These are phyloP conservation scores for Pelargonium fulgidum DNA, from an alignment of 441 rosid species.

Conservation along the genomic window DNA sequence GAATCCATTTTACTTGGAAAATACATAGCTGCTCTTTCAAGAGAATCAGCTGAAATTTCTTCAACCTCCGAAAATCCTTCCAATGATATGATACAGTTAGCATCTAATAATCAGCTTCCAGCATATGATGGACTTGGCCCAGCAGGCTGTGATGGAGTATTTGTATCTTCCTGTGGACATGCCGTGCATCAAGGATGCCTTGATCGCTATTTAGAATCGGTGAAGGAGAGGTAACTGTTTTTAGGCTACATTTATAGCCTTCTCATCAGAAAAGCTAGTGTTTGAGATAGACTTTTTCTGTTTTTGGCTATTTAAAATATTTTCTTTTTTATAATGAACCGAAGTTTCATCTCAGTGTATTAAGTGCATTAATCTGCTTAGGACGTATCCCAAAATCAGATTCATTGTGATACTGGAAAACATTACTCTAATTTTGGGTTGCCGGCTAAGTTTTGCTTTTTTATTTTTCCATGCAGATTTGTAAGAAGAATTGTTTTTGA, in stretches of 20 bases:
- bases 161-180: slow-evolving; percentile 94
- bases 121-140: slow-evolving; percentile 69
- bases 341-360: background rate
- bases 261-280: slow-evolving; percentile 4
- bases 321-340: background rate
- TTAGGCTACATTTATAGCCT: background rate
- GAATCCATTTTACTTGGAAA: slow-evolving; percentile 48
- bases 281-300: background rate
- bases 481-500: slow-evolving; percentile 68
- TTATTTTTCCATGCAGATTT: slow-evolving; percentile 37
- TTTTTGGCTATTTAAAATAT: background rate
- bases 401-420: background rate
- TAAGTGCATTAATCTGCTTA: background rate
- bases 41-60: slow-evolving; percentile 36
- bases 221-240: slow-evolving; percentile 75
- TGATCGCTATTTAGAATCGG: slow-evolving; percentile 70
- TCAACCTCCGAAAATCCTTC: slow-evolving; percentile 38
- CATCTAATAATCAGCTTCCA: slow-evolving; percentile 29
- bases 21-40: slow-evolving; percentile 41
- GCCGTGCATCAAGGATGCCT: slow-evolving; percentile 93
- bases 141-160: slow-evolving; percentile 76
- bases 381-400: background rate
- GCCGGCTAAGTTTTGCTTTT: background rate
- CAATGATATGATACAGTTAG: slow-evolving; percentile 26
- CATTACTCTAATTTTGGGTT: background rate